phyloP scores from a whole-genome alignment of 2,329 filamentous ascomycete genomes.

The Penicillium olsonii region DNA sequence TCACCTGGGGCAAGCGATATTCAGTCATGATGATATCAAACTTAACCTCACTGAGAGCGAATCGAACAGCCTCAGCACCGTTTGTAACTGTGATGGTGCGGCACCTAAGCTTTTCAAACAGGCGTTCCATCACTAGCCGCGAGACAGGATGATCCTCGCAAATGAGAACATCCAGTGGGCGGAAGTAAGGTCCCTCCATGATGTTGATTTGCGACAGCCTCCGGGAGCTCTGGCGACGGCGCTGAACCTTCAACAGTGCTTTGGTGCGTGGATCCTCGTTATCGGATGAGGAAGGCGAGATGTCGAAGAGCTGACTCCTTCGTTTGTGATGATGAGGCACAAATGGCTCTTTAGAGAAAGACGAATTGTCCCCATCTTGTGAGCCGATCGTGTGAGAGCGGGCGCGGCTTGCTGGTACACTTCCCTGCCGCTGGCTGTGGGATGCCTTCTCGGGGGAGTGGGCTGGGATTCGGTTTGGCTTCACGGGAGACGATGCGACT shows the following conservation, averaged over 20 bases:
- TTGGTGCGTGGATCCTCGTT: slow-evolving; percentile 94
- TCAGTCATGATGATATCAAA: slow-evolving; percentile 99
- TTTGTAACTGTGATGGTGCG: slow-evolving; percentile 90
- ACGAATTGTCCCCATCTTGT: slow-evolving; percentile 79
- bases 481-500: slow-evolving; percentile 56
- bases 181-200: slow-evolving; percentile 79
- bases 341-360: slow-evolving; percentile 63
- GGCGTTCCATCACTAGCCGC: slow-evolving; percentile 96
- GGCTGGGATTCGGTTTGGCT: slow-evolving; percentile 43
- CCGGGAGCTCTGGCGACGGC: slow-evolving; percentile 91
- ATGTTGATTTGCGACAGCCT: slow-evolving; percentile 89
- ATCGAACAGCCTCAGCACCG: slow-evolving; percentile 87
- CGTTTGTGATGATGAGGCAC: slow-evolving; percentile 77
- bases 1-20: slow-evolving; percentile 92
- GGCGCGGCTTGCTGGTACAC: slow-evolving; percentile 67
- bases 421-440: slow-evolving; percentile 64
- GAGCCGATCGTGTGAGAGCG: slow-evolving; percentile 92
- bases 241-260: slow-evolving; percentile 85
- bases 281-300: slow-evolving; percentile 96
- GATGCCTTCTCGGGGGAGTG: slow-evolving; percentile 63
- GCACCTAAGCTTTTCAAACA: slow-evolving; percentile 92
- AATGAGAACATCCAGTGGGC: slow-evolving; percentile 89
- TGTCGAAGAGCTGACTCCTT: slow-evolving; percentile 90
- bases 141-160: slow-evolving; percentile 98
- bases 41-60: slow-evolving; percentile 94